Evolutionary conservation across 208 protist species (phyloP).

Genomic region (Jaenimonas drosophilae): DNA sequence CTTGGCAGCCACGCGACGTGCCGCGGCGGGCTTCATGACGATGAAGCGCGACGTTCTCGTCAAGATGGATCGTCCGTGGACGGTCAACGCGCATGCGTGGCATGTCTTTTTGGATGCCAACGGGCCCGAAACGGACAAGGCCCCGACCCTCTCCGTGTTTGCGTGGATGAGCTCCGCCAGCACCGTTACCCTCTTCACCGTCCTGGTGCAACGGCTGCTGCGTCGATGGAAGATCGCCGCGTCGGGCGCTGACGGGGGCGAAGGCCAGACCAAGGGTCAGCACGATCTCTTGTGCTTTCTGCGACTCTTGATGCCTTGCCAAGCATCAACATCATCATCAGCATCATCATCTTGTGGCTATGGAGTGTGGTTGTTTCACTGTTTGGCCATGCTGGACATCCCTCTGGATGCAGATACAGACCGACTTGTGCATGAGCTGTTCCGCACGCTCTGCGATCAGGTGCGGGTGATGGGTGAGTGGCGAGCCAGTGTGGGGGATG

Average conservation of each 20-base stretch:
- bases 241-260: not conserved
- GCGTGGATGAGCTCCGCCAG: conserved; percentile 48
- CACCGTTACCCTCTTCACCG: conserved; percentile 44
- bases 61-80: no score
- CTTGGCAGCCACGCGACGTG: no score
- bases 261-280: not conserved
- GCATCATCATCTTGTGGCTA: conserved; percentile 20
- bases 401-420: conserved; percentile 76
- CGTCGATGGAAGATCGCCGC: conserved; percentile 10
- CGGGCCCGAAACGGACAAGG: conserved; percentile 29
- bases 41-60: no score
- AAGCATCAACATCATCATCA: not conserved
- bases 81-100: conserved; percentile 14
- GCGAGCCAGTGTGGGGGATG: conserved; percentile 23
- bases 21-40: no score
- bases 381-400: conserved; percentile 46
- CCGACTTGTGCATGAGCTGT: conserved; percentile 53
- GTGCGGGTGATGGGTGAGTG: conserved; percentile 39
- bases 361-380: conserved; percentile 57
- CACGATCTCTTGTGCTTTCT: conserved; percentile 14
- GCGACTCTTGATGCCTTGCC: conserved; percentile 17
- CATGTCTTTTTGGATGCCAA: conserved; percentile 27
- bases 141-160: conserved; percentile 28
- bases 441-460: conserved; percentile 53
- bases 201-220: conserved; percentile 31